Conservation (phyloP, 164 flowering plant genomes). For the Amborella trichopoda region DNA sequence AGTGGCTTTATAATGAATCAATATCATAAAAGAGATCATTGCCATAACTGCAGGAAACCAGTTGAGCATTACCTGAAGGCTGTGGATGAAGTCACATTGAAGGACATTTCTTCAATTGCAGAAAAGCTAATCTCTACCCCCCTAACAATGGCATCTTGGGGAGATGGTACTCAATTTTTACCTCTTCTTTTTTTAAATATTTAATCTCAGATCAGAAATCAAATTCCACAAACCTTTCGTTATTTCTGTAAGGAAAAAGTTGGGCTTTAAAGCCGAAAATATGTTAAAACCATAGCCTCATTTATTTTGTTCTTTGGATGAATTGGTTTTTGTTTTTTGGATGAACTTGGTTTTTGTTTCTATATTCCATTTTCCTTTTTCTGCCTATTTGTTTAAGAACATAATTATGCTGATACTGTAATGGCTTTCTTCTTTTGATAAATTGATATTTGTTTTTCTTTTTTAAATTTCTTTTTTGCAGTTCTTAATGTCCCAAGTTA, state of each 20-base stretch:
- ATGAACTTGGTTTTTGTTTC: background rate
- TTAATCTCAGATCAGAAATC: too few relatives aligned
- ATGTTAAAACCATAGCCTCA: too few relatives aligned
- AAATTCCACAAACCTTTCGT: background rate
- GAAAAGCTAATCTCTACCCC: constrained; percentile 57
- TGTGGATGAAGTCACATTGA: constrained; percentile 43
- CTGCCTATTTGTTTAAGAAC: too few relatives aligned
- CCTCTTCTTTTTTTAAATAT: too few relatives aligned
- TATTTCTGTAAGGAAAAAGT: background rate
- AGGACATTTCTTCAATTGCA: constrained; percentile 47
- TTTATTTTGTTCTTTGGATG: too few relatives aligned
- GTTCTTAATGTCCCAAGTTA: constrained; percentile 64
- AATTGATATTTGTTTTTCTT: background rate
- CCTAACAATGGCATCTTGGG: constrained; percentile 85
- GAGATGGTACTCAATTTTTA: constrained; percentile 71
- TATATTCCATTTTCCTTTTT: background rate
- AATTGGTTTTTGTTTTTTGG: background rate
- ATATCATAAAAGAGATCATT: background rate
- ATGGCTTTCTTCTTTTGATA: too few relatives aligned
- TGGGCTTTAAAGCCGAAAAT: too few relatives aligned
- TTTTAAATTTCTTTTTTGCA: constrained; percentile 16
- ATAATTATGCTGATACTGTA: too few relatives aligned
- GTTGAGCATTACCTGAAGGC: constrained; percentile 53
- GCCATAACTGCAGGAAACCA: constrained; percentile 17
- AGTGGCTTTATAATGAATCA: background rate